Evolutionary conservation across 2,329 filamentous ascomycete species (phyloP), one percentile per base, ranked within the genome.

Genomic region (Triangularia verruculosa): DNA sequence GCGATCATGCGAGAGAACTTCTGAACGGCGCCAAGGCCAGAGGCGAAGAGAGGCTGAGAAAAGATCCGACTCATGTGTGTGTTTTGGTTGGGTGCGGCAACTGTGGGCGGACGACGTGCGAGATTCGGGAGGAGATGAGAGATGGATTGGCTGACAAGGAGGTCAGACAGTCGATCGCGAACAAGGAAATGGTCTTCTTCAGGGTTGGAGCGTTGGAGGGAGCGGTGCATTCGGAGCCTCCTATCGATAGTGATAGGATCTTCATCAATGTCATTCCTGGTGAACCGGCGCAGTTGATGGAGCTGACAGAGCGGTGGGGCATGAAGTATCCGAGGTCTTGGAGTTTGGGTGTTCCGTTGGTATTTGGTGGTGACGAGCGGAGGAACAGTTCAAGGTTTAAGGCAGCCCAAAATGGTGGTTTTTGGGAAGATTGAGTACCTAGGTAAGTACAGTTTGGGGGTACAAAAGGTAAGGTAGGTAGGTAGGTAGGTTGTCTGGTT

Each of bases 221-320:
- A 6, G 56, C 60, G 27, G 63, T 62, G 28, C 60, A 65, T 30
- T 60, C 63, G 27, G 63, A 65, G 60, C 60, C 60, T 24, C 54
- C 20, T 34, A 56, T 62, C n/a, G 63, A 34, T 11, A 12, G 56
- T 12, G 63, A 65, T 25, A 27, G 63, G 51, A 61, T 65, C 34
- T 65, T 62, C 57, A 61, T 65, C 15, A 65, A 65, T 32, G 30
- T 65, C n/a, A 57, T 65, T 22, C 63, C 63, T 7, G 63, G 63
- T 27, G 58, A 43, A 28, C 53, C 55, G 53, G 60, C 13, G 11
- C 52, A 65, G 51, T 53, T 65, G 60, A 52, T 34, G 63, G 32
- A 43, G 27, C 54, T 62, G 34, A 65, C 60, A 57, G 52, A n/a
- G 51, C 20, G 63, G 57, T 65, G 63, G 60, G 63, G 63, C 34